Base-by-base conservation (phyloP, 2,329 filamentous ascomycete genomes). In the Diaporthe sp. region DNA sequence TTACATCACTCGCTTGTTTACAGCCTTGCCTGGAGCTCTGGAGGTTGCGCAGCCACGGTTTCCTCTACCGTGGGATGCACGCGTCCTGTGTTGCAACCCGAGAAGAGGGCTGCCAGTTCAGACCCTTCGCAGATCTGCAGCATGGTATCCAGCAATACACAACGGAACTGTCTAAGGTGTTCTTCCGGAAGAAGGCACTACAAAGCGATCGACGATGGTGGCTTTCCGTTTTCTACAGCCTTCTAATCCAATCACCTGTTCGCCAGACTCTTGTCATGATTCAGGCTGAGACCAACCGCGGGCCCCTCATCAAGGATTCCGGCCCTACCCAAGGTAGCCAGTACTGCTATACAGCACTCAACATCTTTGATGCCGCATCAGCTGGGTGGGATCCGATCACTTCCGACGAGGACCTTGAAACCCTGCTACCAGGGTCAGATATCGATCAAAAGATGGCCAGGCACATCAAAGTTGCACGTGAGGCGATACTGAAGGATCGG, bases 171-270 rank as follows among this genome's bases (percentile, higher is more conserved):
- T 67, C 61, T 3, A 44, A 25, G 12, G 61, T 67, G 3, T 31
- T 67, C 25, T 49, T 67, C 10, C 42, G 61, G 13, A 67, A 67
- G 25, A 67, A 34, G 17, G 19, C 42, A 7, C 13, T 67, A 7
- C 61, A 67, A 49, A 67, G 42, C 10, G 61, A 67, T 34, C 28
- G 61, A 34, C 25, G 61, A 4, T 67, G 61, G 61, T 67, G 61
- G 61, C 25, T 67, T 28, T 67, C 61, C 12, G 61, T 67, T 22
- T 67, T 67, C 31, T 67, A 67, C 42, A 67, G 61, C 25, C 28
- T 67, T 13, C 31, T 31, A 22, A 34, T 67, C 13, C 61, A 67
- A 13, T 25, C 42, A 13, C 22, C 31, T 1, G 37, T 46, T 67
- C 61, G 61, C 3, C 42, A 31, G 31, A 34, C 37, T 7, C 25